These are phyloP conservation scores for Dendrobium catenatum DNA, from an alignment of 106 monocot species.

Conservation along the genomic window DNA sequence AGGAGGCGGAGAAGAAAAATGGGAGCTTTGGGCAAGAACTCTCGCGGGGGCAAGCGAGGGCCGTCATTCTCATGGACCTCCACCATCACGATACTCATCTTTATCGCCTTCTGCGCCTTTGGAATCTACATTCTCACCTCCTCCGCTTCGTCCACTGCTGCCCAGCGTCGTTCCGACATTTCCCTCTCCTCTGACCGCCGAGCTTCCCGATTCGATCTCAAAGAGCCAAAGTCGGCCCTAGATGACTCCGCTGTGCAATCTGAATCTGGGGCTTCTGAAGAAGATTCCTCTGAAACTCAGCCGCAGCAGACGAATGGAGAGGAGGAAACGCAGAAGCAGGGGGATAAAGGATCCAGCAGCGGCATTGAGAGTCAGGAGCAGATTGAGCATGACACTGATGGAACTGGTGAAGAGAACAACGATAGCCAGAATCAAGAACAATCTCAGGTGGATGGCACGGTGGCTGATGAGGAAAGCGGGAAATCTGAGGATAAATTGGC, in stretches of 20 bases:
- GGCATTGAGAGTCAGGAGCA: too few species aligned
- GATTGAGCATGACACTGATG: too few species aligned
- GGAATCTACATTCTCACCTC: conserved; percentile 1
- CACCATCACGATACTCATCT: not conserved
- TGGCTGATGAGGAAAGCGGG: too few species aligned
- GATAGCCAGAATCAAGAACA: not conserved
- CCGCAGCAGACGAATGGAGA: not conserved
- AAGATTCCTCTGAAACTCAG: conserved; percentile 1
- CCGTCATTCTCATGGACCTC: not conserved
- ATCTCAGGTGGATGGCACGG: not conserved
- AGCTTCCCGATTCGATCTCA: not conserved
- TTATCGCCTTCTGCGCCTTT: not conserved
- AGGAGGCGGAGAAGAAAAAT: not conserved
- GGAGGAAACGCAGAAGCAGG: not conserved
- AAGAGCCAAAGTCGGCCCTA: not conserved
- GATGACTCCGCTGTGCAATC: too few species aligned
- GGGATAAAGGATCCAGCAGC: not conserved
- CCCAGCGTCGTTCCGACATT: too few species aligned
- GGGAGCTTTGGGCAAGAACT: not conserved
- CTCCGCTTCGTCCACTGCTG: not conserved
- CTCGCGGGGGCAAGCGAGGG: not conserved
- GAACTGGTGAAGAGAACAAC: too few species aligned
- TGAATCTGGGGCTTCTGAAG: not conserved
- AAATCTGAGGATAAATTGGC: too few species aligned
- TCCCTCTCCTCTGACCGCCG: not conserved